These are phyloP conservation scores for Caulochytrium protostelioides DNA, from an alignment of 371 early-diverging fungal genomes.

Conservation along the genomic window DNA sequence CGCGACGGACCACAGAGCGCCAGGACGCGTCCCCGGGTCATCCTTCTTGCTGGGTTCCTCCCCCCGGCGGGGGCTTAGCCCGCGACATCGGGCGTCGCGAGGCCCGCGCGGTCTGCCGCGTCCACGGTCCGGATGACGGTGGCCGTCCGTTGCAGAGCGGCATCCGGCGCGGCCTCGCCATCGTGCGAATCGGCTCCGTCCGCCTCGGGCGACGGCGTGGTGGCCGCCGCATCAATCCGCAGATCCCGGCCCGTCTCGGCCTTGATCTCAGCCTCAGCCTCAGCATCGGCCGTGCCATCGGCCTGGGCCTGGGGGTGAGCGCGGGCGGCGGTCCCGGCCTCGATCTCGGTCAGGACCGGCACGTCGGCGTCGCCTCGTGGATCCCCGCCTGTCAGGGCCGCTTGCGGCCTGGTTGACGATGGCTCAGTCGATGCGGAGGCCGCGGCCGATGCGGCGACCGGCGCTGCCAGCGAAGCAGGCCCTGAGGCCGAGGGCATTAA, in stretches of 20 bases:
- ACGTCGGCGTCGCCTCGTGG: neutral
- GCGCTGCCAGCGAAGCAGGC: neutral
- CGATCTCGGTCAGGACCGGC: neutral
- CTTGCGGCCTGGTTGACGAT: neutral
- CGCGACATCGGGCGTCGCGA: no score
- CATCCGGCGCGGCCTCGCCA: neutral
- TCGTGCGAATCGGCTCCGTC: neutral
- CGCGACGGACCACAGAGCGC: no score
- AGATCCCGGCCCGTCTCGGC: neutral
- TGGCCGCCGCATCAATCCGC: neutral
- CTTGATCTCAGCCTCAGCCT: neutral
- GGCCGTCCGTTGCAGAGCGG: no score
- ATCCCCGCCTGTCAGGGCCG: neutral
- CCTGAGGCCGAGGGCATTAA: no score
- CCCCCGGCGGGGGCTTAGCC: no score
- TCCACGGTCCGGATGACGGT: no score
- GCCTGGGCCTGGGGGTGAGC: neutral
- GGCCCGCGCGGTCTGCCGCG: no score
- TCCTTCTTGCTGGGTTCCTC: no score
- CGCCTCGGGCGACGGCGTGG: neutral
- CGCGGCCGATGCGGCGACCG: neutral
- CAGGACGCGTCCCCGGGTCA: no score
- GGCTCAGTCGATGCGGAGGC: neutral
- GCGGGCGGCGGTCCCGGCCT: neutral
- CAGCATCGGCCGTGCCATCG: neutral